Evolutionary conservation across 257 asterid species (phyloP).

Genomic region (Rehmannia glutinosa): DNA sequence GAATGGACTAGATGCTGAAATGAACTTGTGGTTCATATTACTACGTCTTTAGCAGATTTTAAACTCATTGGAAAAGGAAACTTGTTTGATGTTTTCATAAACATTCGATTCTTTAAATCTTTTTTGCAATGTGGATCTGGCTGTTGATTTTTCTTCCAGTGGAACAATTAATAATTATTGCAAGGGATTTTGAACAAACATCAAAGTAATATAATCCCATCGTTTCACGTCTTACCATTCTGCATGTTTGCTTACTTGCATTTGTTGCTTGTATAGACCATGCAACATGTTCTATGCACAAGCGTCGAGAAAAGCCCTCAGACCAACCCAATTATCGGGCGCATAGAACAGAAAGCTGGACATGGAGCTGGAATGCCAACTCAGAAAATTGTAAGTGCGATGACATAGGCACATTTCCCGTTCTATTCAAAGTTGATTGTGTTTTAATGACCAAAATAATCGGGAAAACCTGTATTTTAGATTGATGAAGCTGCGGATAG

Average conservation of each 20-base stretch:
- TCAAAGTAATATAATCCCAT: no score
- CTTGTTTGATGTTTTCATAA: no score
- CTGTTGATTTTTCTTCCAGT: not conserved
- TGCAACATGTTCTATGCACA: conserved; percentile 76
- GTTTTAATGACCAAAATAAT: not conserved
- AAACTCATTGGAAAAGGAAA: no score
- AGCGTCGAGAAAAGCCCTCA: conserved; percentile 67
- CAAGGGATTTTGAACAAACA: not conserved
- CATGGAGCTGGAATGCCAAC: conserved; percentile 96
- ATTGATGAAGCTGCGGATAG: conserved; percentile 86
- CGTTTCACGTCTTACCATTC: not conserved
- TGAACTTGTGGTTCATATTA: no score
- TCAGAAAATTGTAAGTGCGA: conserved; percentile 58
- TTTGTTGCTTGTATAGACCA: conserved; percentile 45
- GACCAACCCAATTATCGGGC: conserved; percentile 70
- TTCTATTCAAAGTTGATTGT: not conserved
- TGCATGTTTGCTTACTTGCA: not conserved
- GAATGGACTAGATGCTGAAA: no score
- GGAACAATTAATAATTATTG: not conserved
- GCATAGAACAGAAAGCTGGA: conserved; percentile 88
- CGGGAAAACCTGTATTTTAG: conserved; percentile 23
- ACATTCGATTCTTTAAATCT: no score
- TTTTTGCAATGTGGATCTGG: not conserved
- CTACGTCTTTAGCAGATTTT: no score
- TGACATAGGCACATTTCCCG: not conserved